Evolutionary conservation across 1,139 yeast genomes (phyloP), one percentile per base, ranked within the genome.

Genomic region (Suhomyces kunorum): DNA sequence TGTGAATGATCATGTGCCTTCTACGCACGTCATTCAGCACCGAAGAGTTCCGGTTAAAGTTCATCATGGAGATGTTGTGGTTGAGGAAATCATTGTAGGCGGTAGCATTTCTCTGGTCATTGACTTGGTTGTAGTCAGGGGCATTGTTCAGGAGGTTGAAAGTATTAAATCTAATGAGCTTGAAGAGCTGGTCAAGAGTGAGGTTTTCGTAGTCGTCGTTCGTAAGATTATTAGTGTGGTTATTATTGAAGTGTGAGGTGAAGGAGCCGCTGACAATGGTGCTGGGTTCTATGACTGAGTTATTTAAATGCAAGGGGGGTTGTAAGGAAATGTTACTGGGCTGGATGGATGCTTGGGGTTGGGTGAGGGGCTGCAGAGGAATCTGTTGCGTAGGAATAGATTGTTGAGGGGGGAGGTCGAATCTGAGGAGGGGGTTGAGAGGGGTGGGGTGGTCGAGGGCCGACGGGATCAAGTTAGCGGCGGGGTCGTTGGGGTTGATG

Each of bases 181-280:
- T 68, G 49, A 72, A 62, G 32, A 71, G 56, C 46, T 71, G 73
- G 16, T 64, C 72, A 13, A 69, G 58, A 16, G 64, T 54, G 17
- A 70, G 52, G 39, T 56, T 63, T 32, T 71, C 75, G 49, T 64
- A 69, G 45, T 71, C 76, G 34, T 70, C 76, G 45, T 62, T 60
- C 28, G 68, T 64, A 29, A 68, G 57, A 45, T 54, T 61, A 40
- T 57, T 50, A 6, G 64, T 51, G 38, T 54, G 57, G 28, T 43
- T 45, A 28, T 48, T 55, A 41, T 54, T 51, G 54, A 57, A 59
- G 40, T 55, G 55, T 7, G 58, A 36, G 14, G 47, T 45, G 36
- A 37, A 49, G 11, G 40, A 44, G 23, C 34, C 24, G 30, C 39
- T 35, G 40, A 43, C 44, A 14, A 50, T 42, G 11, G 50, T 37